Conservation (phyloP, 2,329 filamentous ascomycete species). For the Sporothrix globosa region DNA sequence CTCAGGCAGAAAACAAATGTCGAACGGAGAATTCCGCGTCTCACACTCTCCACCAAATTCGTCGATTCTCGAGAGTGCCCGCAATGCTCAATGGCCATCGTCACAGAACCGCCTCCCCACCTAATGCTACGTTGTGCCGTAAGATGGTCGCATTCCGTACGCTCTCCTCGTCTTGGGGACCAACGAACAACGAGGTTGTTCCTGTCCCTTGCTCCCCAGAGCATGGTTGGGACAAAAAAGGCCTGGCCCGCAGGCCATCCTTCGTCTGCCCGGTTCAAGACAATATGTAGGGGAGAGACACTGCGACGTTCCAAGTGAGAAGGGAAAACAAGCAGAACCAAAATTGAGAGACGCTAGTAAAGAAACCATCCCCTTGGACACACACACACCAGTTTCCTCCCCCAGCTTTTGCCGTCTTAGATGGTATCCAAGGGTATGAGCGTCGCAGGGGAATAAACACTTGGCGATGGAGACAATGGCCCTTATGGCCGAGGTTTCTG, state of each 20-base stretch:
- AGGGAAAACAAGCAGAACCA: background rate
- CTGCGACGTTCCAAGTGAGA: background rate
- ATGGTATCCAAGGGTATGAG: background rate
- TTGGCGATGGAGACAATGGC: slow-evolving; percentile 4
- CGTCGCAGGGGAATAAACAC: slow-evolving; percentile 4
- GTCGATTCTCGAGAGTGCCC: background rate
- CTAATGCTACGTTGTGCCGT: background rate
- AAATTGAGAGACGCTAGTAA: slow-evolving; percentile 2
- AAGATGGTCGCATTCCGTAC: background rate
- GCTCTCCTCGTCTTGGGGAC: background rate
- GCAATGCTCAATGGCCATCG: background rate
- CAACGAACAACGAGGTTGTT: background rate
- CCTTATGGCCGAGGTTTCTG: background rate
- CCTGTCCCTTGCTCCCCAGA: slow-evolving; percentile 7
- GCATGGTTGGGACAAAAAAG: background rate
- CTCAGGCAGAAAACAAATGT: background rate
- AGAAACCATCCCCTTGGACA: slow-evolving; percentile 1
- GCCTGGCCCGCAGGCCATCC: slow-evolving; percentile 18
- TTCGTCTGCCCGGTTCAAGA: slow-evolving; percentile 24
- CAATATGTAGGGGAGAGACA: background rate
- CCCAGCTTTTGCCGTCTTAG: background rate
- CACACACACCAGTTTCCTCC: background rate
- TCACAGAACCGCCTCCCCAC: background rate
- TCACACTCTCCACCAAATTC: background rate
- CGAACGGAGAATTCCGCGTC: slow-evolving; percentile 19